These are phyloP conservation scores for Hypoxylon rickii DNA, from an alignment of 495 filamentous ascomycete species.

Conservation along the genomic window DNA sequence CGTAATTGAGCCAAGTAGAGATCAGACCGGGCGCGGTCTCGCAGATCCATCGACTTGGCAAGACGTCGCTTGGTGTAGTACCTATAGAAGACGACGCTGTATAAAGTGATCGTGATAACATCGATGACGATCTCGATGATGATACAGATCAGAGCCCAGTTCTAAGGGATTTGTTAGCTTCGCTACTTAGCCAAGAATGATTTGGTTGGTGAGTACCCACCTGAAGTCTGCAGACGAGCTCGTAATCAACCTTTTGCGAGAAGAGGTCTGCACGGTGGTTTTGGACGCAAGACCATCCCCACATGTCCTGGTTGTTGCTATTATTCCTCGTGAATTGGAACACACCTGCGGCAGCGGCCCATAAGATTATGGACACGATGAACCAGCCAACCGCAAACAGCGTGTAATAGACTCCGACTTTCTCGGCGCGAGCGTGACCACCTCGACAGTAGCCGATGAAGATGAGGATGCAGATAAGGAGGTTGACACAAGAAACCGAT, in stretches of 20 bases:
- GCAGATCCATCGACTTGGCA: slow-evolving; percentile 92
- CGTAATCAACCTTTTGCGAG: slow-evolving; percentile 78
- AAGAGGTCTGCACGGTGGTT: slow-evolving; percentile 80
- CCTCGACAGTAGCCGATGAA: slow-evolving; percentile 88
- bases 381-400: slow-evolving; percentile 91
- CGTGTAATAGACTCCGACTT: slow-evolving; percentile 91
- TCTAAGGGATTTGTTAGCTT: slow-evolving; percentile 52
- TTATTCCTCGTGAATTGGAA: slow-evolving; percentile 75
- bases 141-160: slow-evolving; percentile 94
- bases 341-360: slow-evolving; percentile 83
- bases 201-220: slow-evolving; percentile 50
- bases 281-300: slow-evolving; percentile 94
- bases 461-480: slow-evolving; percentile 76
- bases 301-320: slow-evolving; percentile 81
- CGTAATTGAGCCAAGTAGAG: slow-evolving; percentile 95
- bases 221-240: slow-evolving; percentile 92
- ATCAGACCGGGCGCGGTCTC: slow-evolving; percentile 90
- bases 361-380: slow-evolving; percentile 91
- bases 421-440: slow-evolving; percentile 87
- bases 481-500: slow-evolving; percentile 74
- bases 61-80: slow-evolving; percentile 94
- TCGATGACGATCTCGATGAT: slow-evolving; percentile 97
- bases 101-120: slow-evolving; percentile 86
- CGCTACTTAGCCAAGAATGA: neutral
- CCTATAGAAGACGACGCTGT: slow-evolving; percentile 93